Conservation (phyloP, 2,329 filamentous ascomycete species). For the Pseudogymnoascus verrucosus region DNA sequence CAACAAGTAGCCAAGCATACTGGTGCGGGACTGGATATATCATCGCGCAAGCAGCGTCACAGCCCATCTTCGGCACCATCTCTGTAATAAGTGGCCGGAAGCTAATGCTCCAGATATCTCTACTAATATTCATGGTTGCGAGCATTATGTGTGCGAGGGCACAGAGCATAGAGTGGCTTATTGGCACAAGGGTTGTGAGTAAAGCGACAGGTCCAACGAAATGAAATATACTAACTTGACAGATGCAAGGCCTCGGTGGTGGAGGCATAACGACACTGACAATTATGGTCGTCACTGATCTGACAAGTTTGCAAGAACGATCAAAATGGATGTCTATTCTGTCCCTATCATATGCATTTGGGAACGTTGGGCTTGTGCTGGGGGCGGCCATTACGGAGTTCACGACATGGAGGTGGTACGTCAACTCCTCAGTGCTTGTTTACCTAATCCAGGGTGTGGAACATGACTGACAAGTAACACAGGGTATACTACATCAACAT, state of each 20-base stretch:
- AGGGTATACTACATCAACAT: too few relatives aligned
- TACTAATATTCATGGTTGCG: constrained; percentile 13
- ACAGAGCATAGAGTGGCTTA: constrained; percentile 14
- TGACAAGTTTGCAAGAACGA: constrained; percentile 41
- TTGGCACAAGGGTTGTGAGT: constrained; percentile 14
- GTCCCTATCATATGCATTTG: constrained; percentile 12
- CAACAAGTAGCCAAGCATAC: too few relatives aligned
- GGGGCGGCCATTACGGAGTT: too few relatives aligned
- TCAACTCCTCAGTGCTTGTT: too few relatives aligned
- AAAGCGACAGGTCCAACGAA: neutral
- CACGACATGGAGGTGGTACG: too few relatives aligned
- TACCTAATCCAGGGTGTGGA: too few relatives aligned
- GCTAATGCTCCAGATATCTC: too few relatives aligned
- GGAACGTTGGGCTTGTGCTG: constrained; percentile 9
- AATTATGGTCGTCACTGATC: constrained; percentile 42
- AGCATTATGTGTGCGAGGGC: constrained; percentile 16
- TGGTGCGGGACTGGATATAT: too few relatives aligned
- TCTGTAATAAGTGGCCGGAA: too few relatives aligned
- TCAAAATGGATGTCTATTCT: constrained; percentile 32
- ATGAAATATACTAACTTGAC: neutral
- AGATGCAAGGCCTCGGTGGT: constrained; percentile 35
- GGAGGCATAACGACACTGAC: constrained; percentile 38
- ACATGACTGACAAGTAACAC: too few relatives aligned
- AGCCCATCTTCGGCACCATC: too few relatives aligned
- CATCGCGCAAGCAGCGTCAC: too few relatives aligned